phyloP scores from a whole-genome alignment of 2,329 filamentous ascomycete genomes.

The Verticillium isaacii region DNA sequence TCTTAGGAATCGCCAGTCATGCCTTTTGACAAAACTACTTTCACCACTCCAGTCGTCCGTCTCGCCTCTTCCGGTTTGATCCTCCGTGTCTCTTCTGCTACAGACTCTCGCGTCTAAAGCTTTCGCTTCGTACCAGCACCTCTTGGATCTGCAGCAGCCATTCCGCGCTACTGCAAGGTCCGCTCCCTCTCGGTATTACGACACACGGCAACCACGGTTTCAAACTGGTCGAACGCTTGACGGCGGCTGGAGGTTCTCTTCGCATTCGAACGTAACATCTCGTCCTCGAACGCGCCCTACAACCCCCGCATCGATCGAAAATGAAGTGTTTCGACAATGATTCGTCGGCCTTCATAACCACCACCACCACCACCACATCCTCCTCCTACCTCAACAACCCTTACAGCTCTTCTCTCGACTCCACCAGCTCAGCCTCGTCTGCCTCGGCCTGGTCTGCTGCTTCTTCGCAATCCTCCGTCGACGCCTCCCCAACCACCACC shows the following conservation, averaged over 20 bases:
- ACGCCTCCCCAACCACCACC: conserved; percentile 56
- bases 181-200: conserved; percentile 26
- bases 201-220: conserved; percentile 26
- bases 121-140: conserved; percentile 34
- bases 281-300: background rate
- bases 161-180: conserved; percentile 34
- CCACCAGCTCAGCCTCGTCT: conserved; percentile 71
- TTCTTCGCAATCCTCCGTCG: conserved; percentile 65
- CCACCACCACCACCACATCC: conserved; percentile 7
- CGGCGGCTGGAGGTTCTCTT: conserved; percentile 25
- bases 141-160: conserved; percentile 29
- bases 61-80: conserved; percentile 56
- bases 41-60: conserved; percentile 57
- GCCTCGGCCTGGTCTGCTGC: conserved; percentile 74
- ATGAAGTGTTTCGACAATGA: conserved; percentile 52
- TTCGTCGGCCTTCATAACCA: conserved; percentile 46
- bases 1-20: conserved; percentile 41
- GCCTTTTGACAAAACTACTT: conserved; percentile 48
- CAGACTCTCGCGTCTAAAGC: conserved; percentile 37
- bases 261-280: conserved; percentile 14
- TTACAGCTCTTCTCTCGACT: conserved; percentile 68
- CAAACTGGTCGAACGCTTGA: conserved; percentile 25
- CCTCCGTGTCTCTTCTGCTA: conserved; percentile 47
- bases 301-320: conserved; percentile 32
- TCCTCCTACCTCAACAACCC: conserved; percentile 43